Evolutionary conservation across 169 alveolate genomes (phyloP), one percentile per base, ranked within the genome.

Genomic region (Plasmodium fragile): DNA sequence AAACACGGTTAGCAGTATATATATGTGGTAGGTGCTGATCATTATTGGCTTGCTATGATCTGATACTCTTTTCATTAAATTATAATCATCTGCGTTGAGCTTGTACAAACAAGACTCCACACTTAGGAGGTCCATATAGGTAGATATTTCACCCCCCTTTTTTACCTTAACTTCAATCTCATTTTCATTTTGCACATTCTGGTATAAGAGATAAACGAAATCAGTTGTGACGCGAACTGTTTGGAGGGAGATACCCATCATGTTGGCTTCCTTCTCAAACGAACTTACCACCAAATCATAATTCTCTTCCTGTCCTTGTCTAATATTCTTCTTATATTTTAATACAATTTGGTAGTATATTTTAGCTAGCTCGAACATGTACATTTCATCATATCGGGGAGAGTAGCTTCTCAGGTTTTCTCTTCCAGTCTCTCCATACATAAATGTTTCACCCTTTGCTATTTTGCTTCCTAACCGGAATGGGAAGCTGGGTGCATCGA

Each of bases 51-150:
- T 75, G 32, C 81, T 78, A 89, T 78, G 83, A 78, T 89, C 49
- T 11, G 32, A 39, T 36, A 36, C 28, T 22, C 52, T 78, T 32
- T 75, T 79, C 49, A 89, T 30, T 10, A 34, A 53, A 22, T 75
- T 89, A 49, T 89, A 89, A 25, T 89, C 94, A 8, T 78, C 45
- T 1, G 16, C 7, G 52, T 78, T 79, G 65, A 89, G 69, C 81
- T 89, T 89, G 25, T 89, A 59, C 70, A 89, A 34, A 78, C 94
- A 89, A 28, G 30, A 25, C 28, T 71, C 30, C 10, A 6, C n/a
- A 6, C 3, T 8, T 30, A 72, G 78, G 75, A 84, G 65, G 59
- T 41, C 16, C 5, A 73, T 18, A 73, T 84, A 84, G 43, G 53
- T 73, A 11, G 18, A 49, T 28, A 55, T 34, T 28, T 89, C 22